Conservation (phyloP, 2,329 filamentous ascomycete genomes). For the Cadophora gregata region DNA sequence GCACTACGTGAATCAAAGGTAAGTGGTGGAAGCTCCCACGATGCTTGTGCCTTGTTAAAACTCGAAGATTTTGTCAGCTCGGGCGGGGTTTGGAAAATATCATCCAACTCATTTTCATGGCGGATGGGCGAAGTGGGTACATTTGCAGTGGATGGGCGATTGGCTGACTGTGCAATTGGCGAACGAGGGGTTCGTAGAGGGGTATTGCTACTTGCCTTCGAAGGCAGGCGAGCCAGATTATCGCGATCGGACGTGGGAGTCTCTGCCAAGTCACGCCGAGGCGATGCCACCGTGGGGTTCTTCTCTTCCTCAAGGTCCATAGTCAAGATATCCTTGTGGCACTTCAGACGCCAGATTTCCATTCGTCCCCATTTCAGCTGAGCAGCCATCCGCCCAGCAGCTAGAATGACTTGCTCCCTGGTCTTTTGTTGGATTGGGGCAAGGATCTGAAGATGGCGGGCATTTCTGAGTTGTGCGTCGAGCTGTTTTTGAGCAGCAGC, state of each 20-base stretch:
- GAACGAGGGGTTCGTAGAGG: conserved; percentile 49
- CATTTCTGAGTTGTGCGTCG: conserved; percentile 84
- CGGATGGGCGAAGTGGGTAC: conserved; percentile 45
- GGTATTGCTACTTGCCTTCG: conserved; percentile 46
- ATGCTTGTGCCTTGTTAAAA: conserved; percentile 50
- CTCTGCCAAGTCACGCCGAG: conserved; percentile 30
- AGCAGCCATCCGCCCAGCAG: conserved; percentile 82
- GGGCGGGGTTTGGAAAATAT: conserved; percentile 57
- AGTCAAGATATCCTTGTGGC: conserved; percentile 85
- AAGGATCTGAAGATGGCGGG: conserved; percentile 85
- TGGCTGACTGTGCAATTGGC: conserved; percentile 43
- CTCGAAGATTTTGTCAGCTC: conserved; percentile 48
- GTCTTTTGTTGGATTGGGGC: conserved; percentile 92
- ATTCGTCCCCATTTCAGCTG: conserved; percentile 94
- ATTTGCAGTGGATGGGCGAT: conserved; percentile 44
- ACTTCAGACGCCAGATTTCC: conserved; percentile 90
- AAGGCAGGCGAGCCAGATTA: conserved; percentile 44
- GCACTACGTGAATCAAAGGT: conserved; percentile 45
- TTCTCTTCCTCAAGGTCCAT: conserved; percentile 85
- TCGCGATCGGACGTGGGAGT: conserved; percentile 41
- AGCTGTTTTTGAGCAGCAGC: conserved; percentile 75
- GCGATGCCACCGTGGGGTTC: conserved; percentile 35
- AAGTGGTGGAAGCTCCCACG: conserved; percentile 52
- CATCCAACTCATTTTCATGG: conserved; percentile 49
- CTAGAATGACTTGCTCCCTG: conserved; percentile 82